A percentile compares a stretch with the other conserved stretches of the same genome.
phyloP scores from a whole-genome alignment of 140 eudicot genomes.

The Ambrosia hybrid region DNA sequence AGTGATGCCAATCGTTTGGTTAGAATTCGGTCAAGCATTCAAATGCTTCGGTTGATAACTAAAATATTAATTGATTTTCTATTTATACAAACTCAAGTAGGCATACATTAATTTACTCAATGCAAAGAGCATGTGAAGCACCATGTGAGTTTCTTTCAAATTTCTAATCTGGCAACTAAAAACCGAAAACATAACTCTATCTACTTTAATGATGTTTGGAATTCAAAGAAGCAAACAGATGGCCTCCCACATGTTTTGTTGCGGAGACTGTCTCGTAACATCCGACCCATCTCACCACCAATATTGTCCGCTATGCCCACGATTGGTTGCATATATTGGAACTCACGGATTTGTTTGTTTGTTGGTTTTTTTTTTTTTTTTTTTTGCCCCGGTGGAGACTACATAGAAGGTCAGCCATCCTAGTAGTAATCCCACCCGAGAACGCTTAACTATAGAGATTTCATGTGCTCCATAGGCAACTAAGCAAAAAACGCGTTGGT shows the following conservation, averaged over 20 bases:
- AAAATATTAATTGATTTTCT: slow-evolving; percentile 12
- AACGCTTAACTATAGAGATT: too few relatives aligned
- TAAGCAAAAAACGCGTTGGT: too few relatives aligned
- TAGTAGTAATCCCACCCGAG: too few relatives aligned
- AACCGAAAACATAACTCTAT: slow-evolving; percentile 2
- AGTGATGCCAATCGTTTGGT: slow-evolving; percentile 31
- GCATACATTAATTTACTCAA: slow-evolving; percentile 2
- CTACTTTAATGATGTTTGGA: slow-evolving; percentile 23
- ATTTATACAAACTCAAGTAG: slow-evolving; percentile 25
- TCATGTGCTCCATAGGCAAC: too few relatives aligned
- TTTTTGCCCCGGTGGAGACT: too few relatives aligned
- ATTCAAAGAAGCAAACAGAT: slow-evolving; percentile 9
- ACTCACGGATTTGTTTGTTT: too few relatives aligned
- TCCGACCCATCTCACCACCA: too few relatives aligned
- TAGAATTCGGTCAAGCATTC: slow-evolving; percentile 28
- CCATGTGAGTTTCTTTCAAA: slow-evolving; percentile 26
- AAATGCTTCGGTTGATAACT: slow-evolving; percentile 14
- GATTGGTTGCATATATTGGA: too few relatives aligned
- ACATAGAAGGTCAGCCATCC: too few relatives aligned
- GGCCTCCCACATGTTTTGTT: slow-evolving; percentile 29
- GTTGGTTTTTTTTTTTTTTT: too few relatives aligned
- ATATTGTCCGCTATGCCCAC: too few relatives aligned
- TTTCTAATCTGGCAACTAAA: slow-evolving; percentile 17
- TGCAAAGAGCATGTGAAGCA: slow-evolving; percentile 23
- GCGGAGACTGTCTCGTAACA: neutral